These are phyloP conservation scores for Aspergillus bombycis DNA, from an alignment of 2,329 filamentous ascomycete species.

Conservation along the genomic window DNA sequence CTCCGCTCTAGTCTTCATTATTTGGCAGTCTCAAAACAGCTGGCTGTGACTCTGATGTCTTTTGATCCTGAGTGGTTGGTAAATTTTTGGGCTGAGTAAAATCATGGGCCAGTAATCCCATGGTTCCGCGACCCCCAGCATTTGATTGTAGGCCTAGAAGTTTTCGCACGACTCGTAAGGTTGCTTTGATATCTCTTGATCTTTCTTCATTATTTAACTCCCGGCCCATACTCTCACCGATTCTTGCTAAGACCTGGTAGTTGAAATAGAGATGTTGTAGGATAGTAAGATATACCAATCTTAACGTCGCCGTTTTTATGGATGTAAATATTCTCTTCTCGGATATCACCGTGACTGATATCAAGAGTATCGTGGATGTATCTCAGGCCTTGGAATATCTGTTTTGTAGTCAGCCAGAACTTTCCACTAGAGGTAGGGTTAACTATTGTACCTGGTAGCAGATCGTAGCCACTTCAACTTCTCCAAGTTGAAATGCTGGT, in stretches of 20 bases:
- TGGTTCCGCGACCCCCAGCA: conserved; percentile 4
- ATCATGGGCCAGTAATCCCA: conserved; percentile 14
- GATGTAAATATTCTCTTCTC: conserved; percentile 7
- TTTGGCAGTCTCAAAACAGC: no score
- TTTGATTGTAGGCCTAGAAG: conserved; percentile 7
- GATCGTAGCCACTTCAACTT: conserved; percentile 15
- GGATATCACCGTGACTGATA: conserved; percentile 10
- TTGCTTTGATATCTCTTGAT: conserved; percentile 6
- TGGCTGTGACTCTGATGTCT: no score
- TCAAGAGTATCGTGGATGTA: conserved; percentile 14
- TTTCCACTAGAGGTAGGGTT: background rate
- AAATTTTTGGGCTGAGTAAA: conserved; percentile 2
- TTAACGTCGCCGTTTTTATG: conserved; percentile 13
- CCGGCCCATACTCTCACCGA: conserved; percentile 13
- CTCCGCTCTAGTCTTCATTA: no score
- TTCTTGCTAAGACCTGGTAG: conserved; percentile 8
- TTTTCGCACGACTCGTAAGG: background rate
- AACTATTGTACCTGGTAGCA: background rate
- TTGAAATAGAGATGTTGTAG: background rate
- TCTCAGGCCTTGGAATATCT: conserved; percentile 7
- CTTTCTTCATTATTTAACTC: background rate
- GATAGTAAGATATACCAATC: conserved; percentile 10
- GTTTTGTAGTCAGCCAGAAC: conserved; percentile 2
- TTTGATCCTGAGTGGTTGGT: no score
- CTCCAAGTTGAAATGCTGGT: conserved; percentile 12